Conservation (phyloP, 441 rosid species). For the Pelargonium australe region DNA sequence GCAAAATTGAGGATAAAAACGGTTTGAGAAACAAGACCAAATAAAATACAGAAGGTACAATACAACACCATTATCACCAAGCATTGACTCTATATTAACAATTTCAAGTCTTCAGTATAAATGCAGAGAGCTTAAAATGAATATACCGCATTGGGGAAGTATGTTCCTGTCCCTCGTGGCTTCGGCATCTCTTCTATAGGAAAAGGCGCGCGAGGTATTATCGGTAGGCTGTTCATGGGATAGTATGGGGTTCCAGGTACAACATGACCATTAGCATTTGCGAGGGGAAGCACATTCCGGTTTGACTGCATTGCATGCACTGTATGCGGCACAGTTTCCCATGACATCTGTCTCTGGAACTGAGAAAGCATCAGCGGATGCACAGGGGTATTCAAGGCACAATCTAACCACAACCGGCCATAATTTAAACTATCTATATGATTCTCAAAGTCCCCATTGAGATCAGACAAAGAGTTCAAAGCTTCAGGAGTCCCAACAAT, state of each 20-base stretch:
- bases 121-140: slow-evolving; percentile 15
- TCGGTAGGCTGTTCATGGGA: slow-evolving; percentile 31
- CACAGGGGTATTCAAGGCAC: slow-evolving; percentile 21
- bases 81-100: not conserved
- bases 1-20: slow-evolving; percentile 30
- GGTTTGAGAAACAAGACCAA: not conserved
- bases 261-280: slow-evolving; percentile 37
- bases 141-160: slow-evolving; percentile 72
- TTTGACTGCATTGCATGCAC: slow-evolving; percentile 25
- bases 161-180: slow-evolving; percentile 82
- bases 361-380: slow-evolving; percentile 35
- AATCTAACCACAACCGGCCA: slow-evolving; percentile 42
- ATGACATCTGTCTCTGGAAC: slow-evolving; percentile 35
- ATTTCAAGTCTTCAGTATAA: not conserved
- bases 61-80: not conserved
- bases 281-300: slow-evolving; percentile 26
- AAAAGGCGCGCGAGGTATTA: slow-evolving; percentile 40
- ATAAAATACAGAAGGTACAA: slow-evolving; percentile 8
- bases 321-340: slow-evolving; percentile 19
- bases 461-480: slow-evolving; percentile 19
- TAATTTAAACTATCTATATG: slow-evolving; percentile 35
- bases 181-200: slow-evolving; percentile 56
- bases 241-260: slow-evolving; percentile 40
- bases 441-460: slow-evolving; percentile 23
- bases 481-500: slow-evolving; percentile 13